Evolutionary conservation across 805 yeast species (phyloP), one percentile per base, ranked within the genome.

Genomic region (Hanseniaspora lindneri): DNA sequence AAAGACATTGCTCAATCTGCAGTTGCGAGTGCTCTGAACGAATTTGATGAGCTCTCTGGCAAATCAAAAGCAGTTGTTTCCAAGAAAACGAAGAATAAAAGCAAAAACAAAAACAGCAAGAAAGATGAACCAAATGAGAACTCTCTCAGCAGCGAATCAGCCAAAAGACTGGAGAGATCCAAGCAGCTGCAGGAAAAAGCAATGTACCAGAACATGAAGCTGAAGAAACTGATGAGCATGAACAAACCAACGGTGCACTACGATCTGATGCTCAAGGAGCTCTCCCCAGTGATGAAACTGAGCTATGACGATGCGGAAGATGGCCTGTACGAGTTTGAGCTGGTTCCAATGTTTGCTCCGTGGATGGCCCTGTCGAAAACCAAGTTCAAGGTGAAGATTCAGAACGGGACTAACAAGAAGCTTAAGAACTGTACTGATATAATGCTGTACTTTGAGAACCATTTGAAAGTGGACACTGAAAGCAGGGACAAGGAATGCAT

Each of bases 351-450:
- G 17, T 89, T 87, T 70, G 96, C 92, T 0, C 98, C 98, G 2
- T 92, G 96, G 95, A 64, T 75, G 11, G 73, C 96, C 0, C 62
- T 92, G 54, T 72, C 68, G 51, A 82, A 82, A 60, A 76, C 72
- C 62, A 79, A 83, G 58, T 87, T 83, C 65, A 86, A 86, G 60
- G 80, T 84, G 30, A 89, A 89, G 61, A 65, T 89, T 27, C 83
- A 79, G 55, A 88, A 95, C 0, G 80, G 80, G 1, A 69, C 73
- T 25, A 78, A 79, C 24, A 92, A 92, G 61, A 88, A 89, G 60
- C 95, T 96, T 2, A 92, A 92, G 59, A 79, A 92, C 1, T 68
- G 85, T 30, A 71, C 72, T 49, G 96, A 87, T 52, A 71, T 80
- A 1, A 57, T 85, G 52, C 70, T 75, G 48, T 73, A 72, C 55